These are phyloP conservation scores for Plasmodium chabaudi DNA, from an alignment of 169 alveolate genomes.

Conservation along the genomic window DNA sequence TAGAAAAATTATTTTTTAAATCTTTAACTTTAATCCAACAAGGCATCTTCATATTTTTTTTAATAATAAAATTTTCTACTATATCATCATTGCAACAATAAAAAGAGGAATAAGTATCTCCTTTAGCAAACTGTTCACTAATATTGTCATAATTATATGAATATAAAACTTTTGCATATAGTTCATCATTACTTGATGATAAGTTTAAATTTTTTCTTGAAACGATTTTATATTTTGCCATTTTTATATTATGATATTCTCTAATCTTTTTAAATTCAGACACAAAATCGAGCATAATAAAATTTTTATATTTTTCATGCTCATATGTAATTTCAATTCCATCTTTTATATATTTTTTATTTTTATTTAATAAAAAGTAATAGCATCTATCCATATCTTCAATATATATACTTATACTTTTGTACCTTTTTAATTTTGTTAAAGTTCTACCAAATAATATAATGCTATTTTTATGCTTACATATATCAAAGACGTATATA, in stretches of 20 bases:
- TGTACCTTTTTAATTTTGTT: constrained; percentile 30
- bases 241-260: constrained; percentile 54
- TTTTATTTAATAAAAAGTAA: constrained; percentile 40
- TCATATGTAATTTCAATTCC: constrained; percentile 33
- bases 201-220: constrained; percentile 53
- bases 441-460: constrained; percentile 63
- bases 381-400: constrained; percentile 66
- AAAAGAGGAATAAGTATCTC: constrained; percentile 40
- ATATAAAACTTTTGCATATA: constrained; percentile 61
- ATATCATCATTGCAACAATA: constrained; percentile 75
- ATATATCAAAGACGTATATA: constrained; percentile 52
- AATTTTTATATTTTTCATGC: constrained; percentile 31
- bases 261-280: constrained; percentile 54
- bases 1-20: constrained; percentile 14
- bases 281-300: constrained; percentile 36
- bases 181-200: constrained; percentile 28
- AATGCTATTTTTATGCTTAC: constrained; percentile 69
- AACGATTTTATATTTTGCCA: constrained; percentile 58
- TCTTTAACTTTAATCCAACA: constrained; percentile 67
- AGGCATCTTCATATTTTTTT: constrained; percentile 58
- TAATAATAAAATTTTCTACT: constrained; percentile 59
- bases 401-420: constrained; percentile 61
- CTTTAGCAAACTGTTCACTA: constrained; percentile 29
- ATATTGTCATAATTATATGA: constrained; percentile 54
- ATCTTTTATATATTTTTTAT: constrained; percentile 23